These are phyloP conservation scores for Funneliformis caledonium DNA, from an alignment of 371 early-diverging fungal species.

Conservation along the genomic window DNA sequence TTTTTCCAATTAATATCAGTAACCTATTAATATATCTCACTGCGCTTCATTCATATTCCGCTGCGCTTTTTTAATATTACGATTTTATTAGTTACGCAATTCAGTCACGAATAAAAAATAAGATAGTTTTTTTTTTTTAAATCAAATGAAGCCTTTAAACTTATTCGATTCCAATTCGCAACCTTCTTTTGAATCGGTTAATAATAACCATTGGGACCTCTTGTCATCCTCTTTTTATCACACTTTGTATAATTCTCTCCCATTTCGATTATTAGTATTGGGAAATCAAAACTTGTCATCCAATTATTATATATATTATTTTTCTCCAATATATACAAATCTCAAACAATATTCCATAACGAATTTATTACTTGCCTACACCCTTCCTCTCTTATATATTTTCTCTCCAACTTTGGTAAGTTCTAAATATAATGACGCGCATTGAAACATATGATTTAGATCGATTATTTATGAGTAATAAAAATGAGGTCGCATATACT, in stretches of 20 bases:
- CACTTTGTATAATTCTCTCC: slow-evolving; percentile 32
- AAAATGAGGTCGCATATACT: background rate
- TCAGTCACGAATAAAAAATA: background rate
- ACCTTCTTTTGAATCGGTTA: slow-evolving; percentile 31
- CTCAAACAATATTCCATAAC: slow-evolving; percentile 31
- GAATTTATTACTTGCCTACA: slow-evolving; percentile 32
- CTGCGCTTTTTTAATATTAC: background rate
- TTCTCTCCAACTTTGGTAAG: slow-evolving; percentile 39
- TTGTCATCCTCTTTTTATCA: slow-evolving; percentile 35
- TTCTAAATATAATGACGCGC: background rate
- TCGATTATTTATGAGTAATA: background rate
- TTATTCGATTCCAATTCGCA: slow-evolving; percentile 29
- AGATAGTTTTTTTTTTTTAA: background rate
- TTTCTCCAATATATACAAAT: slow-evolving; percentile 33
- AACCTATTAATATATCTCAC: background rate
- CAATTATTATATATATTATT: slow-evolving; percentile 36
- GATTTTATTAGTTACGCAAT: background rate
- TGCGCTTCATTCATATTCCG: background rate
- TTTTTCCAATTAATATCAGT: background rate
- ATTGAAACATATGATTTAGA: background rate
- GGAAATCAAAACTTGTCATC: slow-evolving; percentile 34
- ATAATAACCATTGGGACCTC: slow-evolving; percentile 32
- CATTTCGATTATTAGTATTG: slow-evolving; percentile 32
- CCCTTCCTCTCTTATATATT: slow-evolving; percentile 28
- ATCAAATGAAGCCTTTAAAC: slow-evolving; percentile 30